Conservation (phyloP, 2,329 filamentous ascomycete species). For the Exophiala viscosa region DNA sequence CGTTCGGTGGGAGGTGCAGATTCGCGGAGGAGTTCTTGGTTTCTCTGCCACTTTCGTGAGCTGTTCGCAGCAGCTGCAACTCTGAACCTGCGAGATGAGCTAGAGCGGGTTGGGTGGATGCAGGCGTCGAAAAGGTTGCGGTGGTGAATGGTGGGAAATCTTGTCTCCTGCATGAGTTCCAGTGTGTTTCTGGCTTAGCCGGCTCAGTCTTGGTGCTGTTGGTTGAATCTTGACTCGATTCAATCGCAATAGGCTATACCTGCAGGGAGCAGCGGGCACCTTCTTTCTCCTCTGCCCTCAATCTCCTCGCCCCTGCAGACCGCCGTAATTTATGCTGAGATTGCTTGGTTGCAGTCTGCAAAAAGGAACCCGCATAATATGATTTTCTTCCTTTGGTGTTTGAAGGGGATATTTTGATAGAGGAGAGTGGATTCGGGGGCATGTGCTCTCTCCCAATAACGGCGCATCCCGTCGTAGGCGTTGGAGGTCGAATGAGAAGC, state of each 20-base stretch:
- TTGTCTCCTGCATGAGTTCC: slow-evolving; percentile 21
- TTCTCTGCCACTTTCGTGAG: not conserved
- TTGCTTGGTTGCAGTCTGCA: not conserved
- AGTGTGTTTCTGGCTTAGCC: slow-evolving; percentile 22
- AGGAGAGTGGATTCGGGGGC: slow-evolving; percentile 20
- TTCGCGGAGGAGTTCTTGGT: no score
- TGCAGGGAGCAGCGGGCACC: not conserved
- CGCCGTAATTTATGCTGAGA: slow-evolving; percentile 14
- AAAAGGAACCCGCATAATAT: not conserved
- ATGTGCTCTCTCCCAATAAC: slow-evolving; percentile 10
- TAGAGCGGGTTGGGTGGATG: slow-evolving; percentile 23
- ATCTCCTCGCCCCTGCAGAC: slow-evolving; percentile 20
- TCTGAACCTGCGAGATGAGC: slow-evolving; percentile 12
- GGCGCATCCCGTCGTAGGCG: slow-evolving; percentile 18
- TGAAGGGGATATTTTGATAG: slow-evolving; percentile 17
- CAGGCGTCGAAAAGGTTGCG: slow-evolving; percentile 9
- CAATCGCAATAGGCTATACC: not conserved
- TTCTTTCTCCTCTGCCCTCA: no score
- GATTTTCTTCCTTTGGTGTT: not conserved
- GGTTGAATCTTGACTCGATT: slow-evolving; percentile 24
- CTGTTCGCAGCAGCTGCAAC: slow-evolving; percentile 14
- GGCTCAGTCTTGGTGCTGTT: slow-evolving; percentile 21
- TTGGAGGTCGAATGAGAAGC: slow-evolving; percentile 17
- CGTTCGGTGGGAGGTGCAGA: not conserved
- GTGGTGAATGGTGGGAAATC: slow-evolving; percentile 18